These are phyloP conservation scores for Ganoderma resinaceum DNA, from an alignment of 1,284 basidiomycete genomes.

Conservation along the genomic window DNA sequence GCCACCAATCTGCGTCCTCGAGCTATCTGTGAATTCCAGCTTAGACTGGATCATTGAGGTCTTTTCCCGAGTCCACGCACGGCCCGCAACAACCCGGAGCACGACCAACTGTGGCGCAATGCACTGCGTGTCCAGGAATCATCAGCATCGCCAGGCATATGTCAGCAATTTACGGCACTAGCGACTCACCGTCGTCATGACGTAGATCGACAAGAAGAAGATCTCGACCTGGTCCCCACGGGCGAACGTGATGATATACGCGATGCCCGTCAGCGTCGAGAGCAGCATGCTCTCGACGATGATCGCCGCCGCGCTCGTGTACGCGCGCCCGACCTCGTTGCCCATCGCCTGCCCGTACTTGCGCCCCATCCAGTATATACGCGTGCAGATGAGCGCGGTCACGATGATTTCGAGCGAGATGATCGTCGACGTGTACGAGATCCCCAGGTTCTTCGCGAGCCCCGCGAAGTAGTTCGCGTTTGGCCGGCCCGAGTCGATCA, in stretches of 20 bases:
- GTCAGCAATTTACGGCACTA: too few relatives aligned
- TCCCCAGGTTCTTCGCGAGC: slow-evolving; percentile 23
- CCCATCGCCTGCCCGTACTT: slow-evolving; percentile 3
- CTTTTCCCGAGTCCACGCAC: slow-evolving; percentile 34
- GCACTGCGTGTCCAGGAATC: slow-evolving; percentile 27
- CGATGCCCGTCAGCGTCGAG: slow-evolving; percentile 23
- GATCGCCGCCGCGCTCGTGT: slow-evolving; percentile 25
- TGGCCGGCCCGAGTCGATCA: slow-evolving; percentile 25
- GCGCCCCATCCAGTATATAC: slow-evolving; percentile 18
- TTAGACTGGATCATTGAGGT: slow-evolving; percentile 11
- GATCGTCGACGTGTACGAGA: slow-evolving; percentile 25
- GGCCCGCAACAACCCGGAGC: slow-evolving; percentile 41
- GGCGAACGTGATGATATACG: slow-evolving; percentile 26
- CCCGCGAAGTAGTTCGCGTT: slow-evolving; percentile 26
- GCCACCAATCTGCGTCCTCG: slow-evolving; percentile 21
- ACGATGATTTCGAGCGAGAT: slow-evolving; percentile 26
- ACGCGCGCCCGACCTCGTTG: slow-evolving; percentile 9
- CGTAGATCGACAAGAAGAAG: slow-evolving; percentile 30
- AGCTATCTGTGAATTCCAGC: slow-evolving; percentile 20
- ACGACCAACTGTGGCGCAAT: slow-evolving; percentile 44
- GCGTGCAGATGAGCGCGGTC: slow-evolving; percentile 27
- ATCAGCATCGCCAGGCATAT: neutral
- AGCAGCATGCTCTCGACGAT: slow-evolving; percentile 24
- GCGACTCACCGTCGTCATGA: slow-evolving; percentile 29
- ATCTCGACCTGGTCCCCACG: slow-evolving; percentile 18